Conservation (phyloP, 2,329 filamentous ascomycete genomes). For the Gyromitra esculenta region DNA sequence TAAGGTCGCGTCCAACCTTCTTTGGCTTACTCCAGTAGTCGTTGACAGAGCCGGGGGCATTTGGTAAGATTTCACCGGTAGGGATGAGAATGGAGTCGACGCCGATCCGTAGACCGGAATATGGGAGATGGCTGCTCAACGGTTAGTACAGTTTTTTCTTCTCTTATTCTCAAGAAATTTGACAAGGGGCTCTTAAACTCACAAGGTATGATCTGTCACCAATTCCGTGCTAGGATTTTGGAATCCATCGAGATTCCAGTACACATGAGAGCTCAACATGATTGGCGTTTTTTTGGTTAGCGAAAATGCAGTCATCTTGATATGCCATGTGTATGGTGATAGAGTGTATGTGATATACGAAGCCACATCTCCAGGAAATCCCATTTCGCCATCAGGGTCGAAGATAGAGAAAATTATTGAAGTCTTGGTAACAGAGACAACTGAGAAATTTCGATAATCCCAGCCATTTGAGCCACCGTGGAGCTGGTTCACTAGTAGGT, state of each 20-base stretch:
- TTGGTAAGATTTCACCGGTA: slow-evolving; percentile 77
- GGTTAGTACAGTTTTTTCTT: background rate
- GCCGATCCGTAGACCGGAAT: slow-evolving; percentile 74
- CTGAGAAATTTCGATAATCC: slow-evolving; percentile 81
- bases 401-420: slow-evolving; percentile 80
- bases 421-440: slow-evolving; percentile 72
- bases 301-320: slow-evolving; percentile 76
- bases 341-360: slow-evolving; percentile 79
- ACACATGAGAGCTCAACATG: slow-evolving; percentile 79
- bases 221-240: slow-evolving; percentile 74
- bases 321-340: slow-evolving; percentile 72
- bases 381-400: slow-evolving; percentile 76
- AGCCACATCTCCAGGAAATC: slow-evolving; percentile 80
- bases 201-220: slow-evolving; percentile 75
- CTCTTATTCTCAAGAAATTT: background rate
- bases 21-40: slow-evolving; percentile 86
- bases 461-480: slow-evolving; percentile 77
- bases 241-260: slow-evolving; percentile 86
- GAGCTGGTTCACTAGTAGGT: slow-evolving; percentile 66
- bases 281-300: slow-evolving; percentile 81
- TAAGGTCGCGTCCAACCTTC: slow-evolving; percentile 76
- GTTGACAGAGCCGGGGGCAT: slow-evolving; percentile 73
- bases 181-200: background rate
- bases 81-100: slow-evolving; percentile 78
- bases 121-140: slow-evolving; percentile 68